These are phyloP conservation scores for Rhododendron williamsianum DNA, from an alignment of 148 eudicot genomes.

Conservation along the genomic window DNA sequence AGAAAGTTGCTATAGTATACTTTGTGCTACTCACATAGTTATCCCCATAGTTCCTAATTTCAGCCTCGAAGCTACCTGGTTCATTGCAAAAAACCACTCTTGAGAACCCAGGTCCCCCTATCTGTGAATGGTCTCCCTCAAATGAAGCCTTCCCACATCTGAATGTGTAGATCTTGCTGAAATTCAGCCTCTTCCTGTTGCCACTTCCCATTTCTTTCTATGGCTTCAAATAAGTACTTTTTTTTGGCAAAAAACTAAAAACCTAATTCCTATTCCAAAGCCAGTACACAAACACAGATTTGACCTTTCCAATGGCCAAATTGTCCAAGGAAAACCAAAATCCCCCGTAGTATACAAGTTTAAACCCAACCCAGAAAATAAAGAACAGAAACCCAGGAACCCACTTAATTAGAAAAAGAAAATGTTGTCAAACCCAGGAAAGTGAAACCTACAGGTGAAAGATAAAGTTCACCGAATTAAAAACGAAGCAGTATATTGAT, in stretches of 20 bases:
- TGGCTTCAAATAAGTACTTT: neutral
- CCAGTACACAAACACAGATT: neutral
- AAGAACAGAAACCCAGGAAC: conserved; percentile 11
- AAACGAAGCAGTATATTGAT: neutral
- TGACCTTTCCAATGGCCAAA: conserved; percentile 13
- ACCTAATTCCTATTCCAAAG: neutral
- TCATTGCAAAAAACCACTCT: conserved; percentile 84
- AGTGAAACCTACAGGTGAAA: neutral
- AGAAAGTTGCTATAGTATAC: conserved; percentile 67
- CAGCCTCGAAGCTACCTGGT: conserved; percentile 34
- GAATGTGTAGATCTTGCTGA: conserved; percentile 87
- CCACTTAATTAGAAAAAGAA: neutral
- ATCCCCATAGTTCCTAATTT: conserved; percentile 35
- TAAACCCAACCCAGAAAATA: conserved; percentile 4
- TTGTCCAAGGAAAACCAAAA: conserved; percentile 3
- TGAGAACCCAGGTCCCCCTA: conserved; percentile 90
- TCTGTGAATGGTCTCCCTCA: conserved; percentile 56
- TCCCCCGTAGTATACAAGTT: conserved; percentile 7
- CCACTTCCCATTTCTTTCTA: conserved; percentile 24
- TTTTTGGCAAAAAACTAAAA: neutral
- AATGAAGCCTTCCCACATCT: conserved; percentile 51
- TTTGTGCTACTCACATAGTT: conserved; percentile 87
- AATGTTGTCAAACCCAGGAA: no score
- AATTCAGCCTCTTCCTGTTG: conserved; percentile 46
- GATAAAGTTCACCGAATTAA: neutral